phyloP scores from a whole-genome alignment of 768 basidiomycete species.

The Hygrophoropsis aurantiaca region DNA sequence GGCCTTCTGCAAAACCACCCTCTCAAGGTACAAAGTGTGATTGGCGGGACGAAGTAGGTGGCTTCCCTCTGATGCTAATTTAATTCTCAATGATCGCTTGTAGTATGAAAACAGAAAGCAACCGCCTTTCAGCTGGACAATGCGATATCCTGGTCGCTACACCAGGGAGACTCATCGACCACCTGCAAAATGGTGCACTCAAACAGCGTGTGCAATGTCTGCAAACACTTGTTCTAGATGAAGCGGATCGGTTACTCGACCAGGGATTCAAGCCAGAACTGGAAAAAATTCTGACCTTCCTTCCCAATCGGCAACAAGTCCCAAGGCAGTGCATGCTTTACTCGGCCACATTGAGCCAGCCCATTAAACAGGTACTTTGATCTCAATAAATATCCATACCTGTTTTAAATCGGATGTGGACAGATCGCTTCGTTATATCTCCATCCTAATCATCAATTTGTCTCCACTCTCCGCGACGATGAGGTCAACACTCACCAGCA shows the following conservation, averaged over 20 bases:
- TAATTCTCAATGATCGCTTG: conserved; percentile 9
- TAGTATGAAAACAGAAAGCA: conserved; percentile 26
- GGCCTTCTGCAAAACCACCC: conserved; percentile 39
- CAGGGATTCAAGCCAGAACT: conserved; percentile 70
- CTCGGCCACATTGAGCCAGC: conserved; percentile 74
- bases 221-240: conserved; percentile 60
- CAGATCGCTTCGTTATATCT: conserved; percentile 29
- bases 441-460: conserved; percentile 37
- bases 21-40: conserved; percentile 46
- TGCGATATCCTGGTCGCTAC: conserved; percentile 69
- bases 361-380: conserved; percentile 50
- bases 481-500: conserved; percentile 64
- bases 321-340: conserved; percentile 69
- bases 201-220: conserved; percentile 36
- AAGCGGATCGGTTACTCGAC: conserved; percentile 74
- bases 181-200: conserved; percentile 50
- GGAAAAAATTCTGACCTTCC: conserved; percentile 53
- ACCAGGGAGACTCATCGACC: conserved; percentile 74
- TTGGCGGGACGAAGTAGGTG: conserved; percentile 55
- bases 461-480: conserved; percentile 57
- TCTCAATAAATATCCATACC: too few relatives aligned
- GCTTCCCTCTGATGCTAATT: conserved; percentile 1
- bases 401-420: not conserved
- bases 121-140: conserved; percentile 24
- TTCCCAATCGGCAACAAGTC: conserved; percentile 45